These are phyloP conservation scores for Fusarium sp. DNA, from an alignment of 2,329 filamentous ascomycete species.

Conservation along the genomic window DNA sequence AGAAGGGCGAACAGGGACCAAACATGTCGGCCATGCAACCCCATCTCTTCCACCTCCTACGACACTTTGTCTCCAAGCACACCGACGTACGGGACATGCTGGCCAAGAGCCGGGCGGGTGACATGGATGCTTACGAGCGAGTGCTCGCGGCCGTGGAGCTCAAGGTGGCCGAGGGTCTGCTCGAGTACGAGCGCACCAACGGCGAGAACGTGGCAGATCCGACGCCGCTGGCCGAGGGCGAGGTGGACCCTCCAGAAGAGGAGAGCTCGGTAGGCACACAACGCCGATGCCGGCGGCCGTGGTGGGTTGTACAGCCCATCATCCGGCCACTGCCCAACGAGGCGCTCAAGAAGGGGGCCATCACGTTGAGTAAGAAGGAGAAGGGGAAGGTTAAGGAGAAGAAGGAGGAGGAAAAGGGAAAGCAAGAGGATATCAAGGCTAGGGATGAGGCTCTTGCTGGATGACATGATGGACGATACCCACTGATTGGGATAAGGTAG, in stretches of 20 bases:
- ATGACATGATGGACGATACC: conserved; percentile 17
- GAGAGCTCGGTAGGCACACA: conserved; percentile 73
- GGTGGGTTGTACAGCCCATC: conserved; percentile 90
- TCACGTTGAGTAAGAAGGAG: conserved; percentile 76
- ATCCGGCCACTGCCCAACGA: conserved; percentile 86
- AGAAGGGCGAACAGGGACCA: conserved; percentile 54
- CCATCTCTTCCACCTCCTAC: conserved; percentile 90
- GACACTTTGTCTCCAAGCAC: conserved; percentile 80
- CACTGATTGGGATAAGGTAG: conserved; percentile 8
- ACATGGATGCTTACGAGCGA: conserved; percentile 78
- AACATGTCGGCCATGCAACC: conserved; percentile 86
- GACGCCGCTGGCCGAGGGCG: conserved; percentile 41
- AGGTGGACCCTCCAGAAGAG: conserved; percentile 52
- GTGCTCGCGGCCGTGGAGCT: conserved; percentile 78
- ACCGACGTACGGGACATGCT: conserved; percentile 87
- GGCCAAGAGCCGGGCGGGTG: conserved; percentile 70
- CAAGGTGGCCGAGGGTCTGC: conserved; percentile 74
- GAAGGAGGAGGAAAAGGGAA: conserved; percentile 37
- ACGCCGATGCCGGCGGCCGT: conserved; percentile 77
- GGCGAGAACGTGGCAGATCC: conserved; percentile 58
- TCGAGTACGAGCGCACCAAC: conserved; percentile 67
- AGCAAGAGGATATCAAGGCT: conserved; percentile 39
- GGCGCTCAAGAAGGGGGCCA: conserved; percentile 80
- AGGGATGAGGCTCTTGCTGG: conserved; percentile 42
- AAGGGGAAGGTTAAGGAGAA: conserved; percentile 50